Conservation (phyloP, 192 early-diverging fungal genomes). For the Coemansia sp. region DNA sequence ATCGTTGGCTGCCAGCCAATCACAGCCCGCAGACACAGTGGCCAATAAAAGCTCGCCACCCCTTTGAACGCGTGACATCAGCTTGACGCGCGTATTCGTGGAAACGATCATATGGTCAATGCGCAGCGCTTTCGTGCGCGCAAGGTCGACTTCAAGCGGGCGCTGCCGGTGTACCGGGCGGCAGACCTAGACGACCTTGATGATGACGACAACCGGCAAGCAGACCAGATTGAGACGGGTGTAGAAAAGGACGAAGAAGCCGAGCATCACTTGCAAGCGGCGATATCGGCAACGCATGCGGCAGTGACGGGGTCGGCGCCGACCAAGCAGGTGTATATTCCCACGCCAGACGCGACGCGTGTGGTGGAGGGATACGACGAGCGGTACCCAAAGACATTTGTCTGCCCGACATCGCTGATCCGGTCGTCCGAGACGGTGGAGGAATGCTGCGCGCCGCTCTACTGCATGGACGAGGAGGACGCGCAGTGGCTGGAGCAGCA, state of each 20-base stretch:
- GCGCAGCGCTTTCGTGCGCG: slow-evolving; percentile 69
- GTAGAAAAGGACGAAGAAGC: slow-evolving; percentile 97
- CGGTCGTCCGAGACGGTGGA: slow-evolving; percentile 85
- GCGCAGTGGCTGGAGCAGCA: slow-evolving; percentile 61
- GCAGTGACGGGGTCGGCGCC: slow-evolving; percentile 59
- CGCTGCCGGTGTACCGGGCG: slow-evolving; percentile 76
- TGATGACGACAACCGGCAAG: slow-evolving; percentile 64
- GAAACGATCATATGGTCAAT: slow-evolving; percentile 41
- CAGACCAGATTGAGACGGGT: slow-evolving; percentile 71
- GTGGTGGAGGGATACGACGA: slow-evolving; percentile 64
- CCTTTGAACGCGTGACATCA: not conserved
- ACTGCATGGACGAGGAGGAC: slow-evolving; percentile 89
- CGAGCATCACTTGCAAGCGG: slow-evolving; percentile 93
- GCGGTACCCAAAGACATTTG: slow-evolving; percentile 68
- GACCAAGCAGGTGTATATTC: slow-evolving; percentile 70
- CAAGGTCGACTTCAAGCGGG: slow-evolving; percentile 86
- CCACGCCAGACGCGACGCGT: slow-evolving; percentile 86
- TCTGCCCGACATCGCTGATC: slow-evolving; percentile 75
- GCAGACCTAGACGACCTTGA: slow-evolving; percentile 82
- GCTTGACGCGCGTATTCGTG: not conserved
- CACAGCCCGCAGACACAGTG: slow-evolving; percentile 11
- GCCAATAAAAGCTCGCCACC: slow-evolving; percentile 1
- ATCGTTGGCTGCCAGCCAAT: slow-evolving; percentile 10
- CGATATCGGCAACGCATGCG: slow-evolving; percentile 74
- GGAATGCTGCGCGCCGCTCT: slow-evolving; percentile 81